Evolutionary conservation across 23 red algal genomes (phyloP).

Genomic region (Agarophyton chilense): DNA sequence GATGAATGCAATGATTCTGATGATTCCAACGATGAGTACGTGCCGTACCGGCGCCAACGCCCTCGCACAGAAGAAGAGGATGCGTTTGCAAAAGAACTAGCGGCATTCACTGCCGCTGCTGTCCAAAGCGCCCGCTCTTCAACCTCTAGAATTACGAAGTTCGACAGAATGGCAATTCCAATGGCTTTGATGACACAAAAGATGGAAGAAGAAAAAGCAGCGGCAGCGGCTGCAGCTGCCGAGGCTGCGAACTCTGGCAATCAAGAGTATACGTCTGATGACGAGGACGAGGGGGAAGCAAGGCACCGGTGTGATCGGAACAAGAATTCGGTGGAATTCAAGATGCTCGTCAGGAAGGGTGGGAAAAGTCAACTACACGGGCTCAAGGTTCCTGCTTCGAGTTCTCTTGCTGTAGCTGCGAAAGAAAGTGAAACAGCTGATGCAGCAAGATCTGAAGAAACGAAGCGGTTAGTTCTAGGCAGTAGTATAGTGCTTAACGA

Average conservation of each 20-base stretch:
- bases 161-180: slow-evolving; percentile 73
- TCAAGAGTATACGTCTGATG: slow-evolving; percentile 25
- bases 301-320: background rate
- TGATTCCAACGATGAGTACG: slow-evolving; percentile 11
- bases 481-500: slow-evolving; percentile 76
- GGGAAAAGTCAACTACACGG: slow-evolving; percentile 83
- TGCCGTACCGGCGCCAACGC: background rate
- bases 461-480: slow-evolving; percentile 87
- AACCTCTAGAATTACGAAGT: slow-evolving; percentile 41
- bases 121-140: slow-evolving; percentile 50
- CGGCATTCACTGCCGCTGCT: slow-evolving; percentile 60
- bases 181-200: slow-evolving; percentile 71
- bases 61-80: slow-evolving; percentile 72
- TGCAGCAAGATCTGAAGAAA: slow-evolving; percentile 73
- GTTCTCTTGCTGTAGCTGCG: slow-evolving; percentile 71
- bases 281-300: background rate
- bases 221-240: slow-evolving; percentile 42
- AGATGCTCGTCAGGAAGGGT: slow-evolving; percentile 78
- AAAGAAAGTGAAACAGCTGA: slow-evolving; percentile 77
- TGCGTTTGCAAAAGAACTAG: slow-evolving; percentile 68
- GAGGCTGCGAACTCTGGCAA: slow-evolving; percentile 5
- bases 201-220: slow-evolving; percentile 55
- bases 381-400: slow-evolving; percentile 74
- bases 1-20: slow-evolving; percentile 46
- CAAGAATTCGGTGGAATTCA: slow-evolving; percentile 63